Evolutionary conservation across 345 rosid species (phyloP), one percentile per base, ranked within the genome.

Genomic region (Lumnitzera littorea): DNA sequence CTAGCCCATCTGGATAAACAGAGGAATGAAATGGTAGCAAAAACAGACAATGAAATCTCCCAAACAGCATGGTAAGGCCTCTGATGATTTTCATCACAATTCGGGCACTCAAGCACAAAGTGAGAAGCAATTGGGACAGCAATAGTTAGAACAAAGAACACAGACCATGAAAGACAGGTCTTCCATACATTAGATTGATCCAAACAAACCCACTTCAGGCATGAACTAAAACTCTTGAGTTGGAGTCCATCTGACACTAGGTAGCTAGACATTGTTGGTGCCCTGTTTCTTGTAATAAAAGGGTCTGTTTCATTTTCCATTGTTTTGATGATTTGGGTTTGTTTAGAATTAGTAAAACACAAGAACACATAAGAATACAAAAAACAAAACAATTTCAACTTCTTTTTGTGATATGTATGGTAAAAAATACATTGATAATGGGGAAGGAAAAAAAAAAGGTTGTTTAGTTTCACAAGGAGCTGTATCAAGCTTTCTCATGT

Each of bases 21-120:
- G 15, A 80, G 13, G 61, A 88, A 88, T 12, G 98, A 86, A 61
- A 88, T 74, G 23, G 82, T 69, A 1, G 95, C 87, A 57, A 82
- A 91, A 7, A 77, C 70, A 24, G 98, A 88, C 0, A 91, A 84
- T 2, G 96, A 91, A 13, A 83, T 25, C 72, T 91, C 91, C 0
- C 88, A 87, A 12, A 85, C 69, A 8, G 78, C 72, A 67, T 91
- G 95, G 67, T 88, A 91, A 0, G 98, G 98, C 20, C 96, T 67
- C 15, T 63, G 84, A 71, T 84, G 98, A 58, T 77, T 36, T 29
- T 50, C 61, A 60, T 88, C 98, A 62, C 96, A 91, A 50, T 72
- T 53, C 12, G 85, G 76, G 72, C 98, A 88, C 2, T 70, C 66
- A 27, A 88, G 77, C 25, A 75, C 53, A 62, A 86, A 83, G 80